phyloP scores from a whole-genome alignment of 441 rosid species.

The Pelargonium myrrhifolium region DNA sequence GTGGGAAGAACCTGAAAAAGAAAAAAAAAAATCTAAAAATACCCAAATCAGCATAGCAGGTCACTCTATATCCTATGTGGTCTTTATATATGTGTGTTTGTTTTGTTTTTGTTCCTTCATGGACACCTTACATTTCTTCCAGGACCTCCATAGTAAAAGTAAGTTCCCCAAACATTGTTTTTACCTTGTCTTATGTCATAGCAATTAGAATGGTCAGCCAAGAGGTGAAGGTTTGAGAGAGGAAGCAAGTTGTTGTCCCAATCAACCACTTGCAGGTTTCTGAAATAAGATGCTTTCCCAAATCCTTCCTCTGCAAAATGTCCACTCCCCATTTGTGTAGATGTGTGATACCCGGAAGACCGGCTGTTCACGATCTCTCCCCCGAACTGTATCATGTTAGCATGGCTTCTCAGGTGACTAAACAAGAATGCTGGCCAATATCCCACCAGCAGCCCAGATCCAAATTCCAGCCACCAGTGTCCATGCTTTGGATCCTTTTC shows the following conservation, averaged over 20 bases:
- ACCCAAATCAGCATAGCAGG: no score
- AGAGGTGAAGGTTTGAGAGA: slow-evolving; percentile 45
- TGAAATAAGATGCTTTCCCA: slow-evolving; percentile 77
- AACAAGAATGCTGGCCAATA: slow-evolving; percentile 65
- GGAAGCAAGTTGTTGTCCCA: slow-evolving; percentile 90
- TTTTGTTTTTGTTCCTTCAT: slow-evolving; percentile 36
- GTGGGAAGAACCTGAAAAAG: no score
- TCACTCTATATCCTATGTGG: no score
- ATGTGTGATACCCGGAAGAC: slow-evolving; percentile 71
- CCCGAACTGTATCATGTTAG: slow-evolving; percentile 67
- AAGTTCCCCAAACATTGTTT: slow-evolving; percentile 86
- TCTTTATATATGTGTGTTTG: no score
- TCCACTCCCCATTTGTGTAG: slow-evolving; percentile 95
- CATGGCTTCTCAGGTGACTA: slow-evolving; percentile 60
- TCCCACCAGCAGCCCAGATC: slow-evolving; percentile 57
- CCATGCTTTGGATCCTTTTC: slow-evolving; percentile 65
- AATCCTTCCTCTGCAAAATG: slow-evolving; percentile 88
- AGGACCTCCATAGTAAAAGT: slow-evolving; percentile 95
- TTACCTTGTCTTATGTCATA: slow-evolving; percentile 80
- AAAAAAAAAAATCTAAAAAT: no score
- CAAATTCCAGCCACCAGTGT: slow-evolving; percentile 70
- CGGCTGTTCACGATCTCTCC: slow-evolving; percentile 61
- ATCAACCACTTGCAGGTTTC: slow-evolving; percentile 81
- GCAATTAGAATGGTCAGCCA: slow-evolving; percentile 88
- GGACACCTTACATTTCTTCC: slow-evolving; percentile 84